Base-by-base conservation (phyloP, 768 basidiomycete genomes). In the Phanerochaete carnosa region DNA sequence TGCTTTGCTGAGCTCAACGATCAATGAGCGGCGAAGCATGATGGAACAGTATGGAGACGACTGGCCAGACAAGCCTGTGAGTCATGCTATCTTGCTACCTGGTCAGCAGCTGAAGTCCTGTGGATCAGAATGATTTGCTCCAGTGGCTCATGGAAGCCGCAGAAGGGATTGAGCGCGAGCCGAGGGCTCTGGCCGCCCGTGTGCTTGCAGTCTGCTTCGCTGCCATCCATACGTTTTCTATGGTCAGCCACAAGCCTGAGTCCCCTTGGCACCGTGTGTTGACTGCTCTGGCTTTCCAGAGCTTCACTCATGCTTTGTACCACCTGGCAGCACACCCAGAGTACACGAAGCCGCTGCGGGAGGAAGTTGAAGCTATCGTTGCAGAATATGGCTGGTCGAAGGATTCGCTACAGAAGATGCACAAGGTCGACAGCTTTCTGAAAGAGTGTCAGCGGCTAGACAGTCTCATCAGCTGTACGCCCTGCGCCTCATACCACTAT, bases 71-170 rank as follows among this genome's bases (percentile, higher is more conserved):
- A 68, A 58, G 51, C 69, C 70, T 2, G 70, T 72, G 43, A 15
- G 69, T 26, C 3, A 9, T 26, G 5, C 9, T 22, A 13, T 43
- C 23, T 23, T 30, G n/a, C 33, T 15, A 3, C 15, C 32, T n/a
- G 30, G 35, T 35, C 22, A 56, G 6, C 2, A 15, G 7, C 23
- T 45, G 29, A 5, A 33, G 8, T 11, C n/a, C 35, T 3, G 39
- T 25, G n/a, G 2, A 49, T 29, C 39, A 80, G 82, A 77, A 78
- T 55, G 80, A 83, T 62, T 64, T 79, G 37, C 72, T 82, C 4
- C 73, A 73, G 43, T 83, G 81, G 81, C 64, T 82, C 7, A 66
- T 82, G 43, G 78, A 77, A 35, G 68, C 69, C 16, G 77, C 77
- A 0, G 28, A 53, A 29, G 61, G 61, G 7, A 57, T 53, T 13